phyloP scores from a whole-genome alignment of 73 alveolate genomes.

The Paramecium caudatum region DNA sequence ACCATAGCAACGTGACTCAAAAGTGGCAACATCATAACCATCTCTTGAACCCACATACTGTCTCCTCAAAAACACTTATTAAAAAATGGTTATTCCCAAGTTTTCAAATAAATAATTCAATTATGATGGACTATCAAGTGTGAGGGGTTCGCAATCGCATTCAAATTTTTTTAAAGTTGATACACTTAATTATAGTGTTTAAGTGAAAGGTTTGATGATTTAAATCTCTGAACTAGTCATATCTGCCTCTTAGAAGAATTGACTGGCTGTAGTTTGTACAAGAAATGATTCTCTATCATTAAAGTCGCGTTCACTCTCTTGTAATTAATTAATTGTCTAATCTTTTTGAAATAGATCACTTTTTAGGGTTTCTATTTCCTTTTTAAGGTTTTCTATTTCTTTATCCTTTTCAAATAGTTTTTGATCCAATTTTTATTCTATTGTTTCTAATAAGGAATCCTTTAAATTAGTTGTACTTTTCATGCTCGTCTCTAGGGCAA shows the following conservation, averaged over 20 bases:
- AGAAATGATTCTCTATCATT: background rate
- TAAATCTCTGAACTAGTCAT: background rate
- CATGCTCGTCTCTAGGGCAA: constrained; percentile 8
- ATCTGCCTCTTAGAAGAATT: background rate
- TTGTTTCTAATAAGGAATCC: constrained; percentile 34
- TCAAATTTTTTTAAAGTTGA: background rate
- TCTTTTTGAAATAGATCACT: background rate
- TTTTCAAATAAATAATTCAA: constrained; percentile 42
- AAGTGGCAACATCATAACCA: background rate
- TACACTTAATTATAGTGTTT: constrained; percentile 25
- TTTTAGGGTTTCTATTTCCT: background rate
- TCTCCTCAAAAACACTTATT: background rate
- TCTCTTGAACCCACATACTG: background rate
- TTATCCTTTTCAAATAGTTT: constrained; percentile 40
- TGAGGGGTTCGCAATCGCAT: constrained; percentile 23
- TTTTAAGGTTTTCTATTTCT: constrained; percentile 4
- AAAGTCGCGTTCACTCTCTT: background rate
- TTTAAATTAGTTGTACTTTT: constrained; percentile 37
- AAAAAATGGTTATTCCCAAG: background rate
- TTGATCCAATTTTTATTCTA: background rate
- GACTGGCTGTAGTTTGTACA: background rate
- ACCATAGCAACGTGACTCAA: background rate
- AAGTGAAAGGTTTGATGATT: background rate
- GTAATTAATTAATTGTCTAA: background rate
- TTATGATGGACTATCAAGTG: constrained; percentile 11